Evolutionary conservation across 164 flowering plant species (phyloP).

Genomic region (Dillenia suffruticosa): DNA sequence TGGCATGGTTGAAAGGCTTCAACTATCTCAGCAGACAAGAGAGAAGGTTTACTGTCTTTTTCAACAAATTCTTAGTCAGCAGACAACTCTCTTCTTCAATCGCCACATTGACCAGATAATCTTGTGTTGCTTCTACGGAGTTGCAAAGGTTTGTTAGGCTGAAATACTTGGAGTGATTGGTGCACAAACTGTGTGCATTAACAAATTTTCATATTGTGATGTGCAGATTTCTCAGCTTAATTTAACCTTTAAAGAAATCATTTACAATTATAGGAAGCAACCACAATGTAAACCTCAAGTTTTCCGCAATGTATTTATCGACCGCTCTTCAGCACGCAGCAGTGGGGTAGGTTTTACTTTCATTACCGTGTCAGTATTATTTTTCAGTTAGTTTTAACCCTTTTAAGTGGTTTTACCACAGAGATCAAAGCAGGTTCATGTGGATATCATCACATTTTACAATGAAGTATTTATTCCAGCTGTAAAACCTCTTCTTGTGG

Average conservation of each 20-base stretch:
- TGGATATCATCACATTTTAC: conserved; percentile 88
- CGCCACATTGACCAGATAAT: conserved; percentile 96
- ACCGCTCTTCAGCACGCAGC: conserved; percentile 55
- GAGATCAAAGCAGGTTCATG: conserved; percentile 77
- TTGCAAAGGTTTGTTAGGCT: conserved; percentile 71
- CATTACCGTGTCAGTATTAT: conserved; percentile 4
- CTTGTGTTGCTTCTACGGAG: conserved; percentile 87
- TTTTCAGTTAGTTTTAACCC: conserved; percentile 10
- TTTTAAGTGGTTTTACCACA: conserved; percentile 34
- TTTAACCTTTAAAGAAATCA: conserved; percentile 81
- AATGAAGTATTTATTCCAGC: conserved; percentile 83
- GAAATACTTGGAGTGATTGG: no score
- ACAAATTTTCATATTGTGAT: background rate
- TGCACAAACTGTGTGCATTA: no score
- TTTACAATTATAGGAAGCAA: conserved; percentile 82
- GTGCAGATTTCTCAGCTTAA: conserved; percentile 81
- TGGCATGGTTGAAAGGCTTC: conserved; percentile 92
- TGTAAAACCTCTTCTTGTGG: conserved; percentile 78
- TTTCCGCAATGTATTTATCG: conserved; percentile 82
- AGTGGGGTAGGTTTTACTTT: conserved; percentile 54
- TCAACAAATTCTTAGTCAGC: conserved; percentile 70
- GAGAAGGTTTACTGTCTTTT: conserved; percentile 84
- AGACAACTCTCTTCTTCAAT: conserved; percentile 72
- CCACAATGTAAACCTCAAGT: conserved; percentile 94
- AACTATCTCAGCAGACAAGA: conserved; percentile 63